phyloP scores from a whole-genome alignment of 441 rosid genomes.

The Brassica balearica region DNA sequence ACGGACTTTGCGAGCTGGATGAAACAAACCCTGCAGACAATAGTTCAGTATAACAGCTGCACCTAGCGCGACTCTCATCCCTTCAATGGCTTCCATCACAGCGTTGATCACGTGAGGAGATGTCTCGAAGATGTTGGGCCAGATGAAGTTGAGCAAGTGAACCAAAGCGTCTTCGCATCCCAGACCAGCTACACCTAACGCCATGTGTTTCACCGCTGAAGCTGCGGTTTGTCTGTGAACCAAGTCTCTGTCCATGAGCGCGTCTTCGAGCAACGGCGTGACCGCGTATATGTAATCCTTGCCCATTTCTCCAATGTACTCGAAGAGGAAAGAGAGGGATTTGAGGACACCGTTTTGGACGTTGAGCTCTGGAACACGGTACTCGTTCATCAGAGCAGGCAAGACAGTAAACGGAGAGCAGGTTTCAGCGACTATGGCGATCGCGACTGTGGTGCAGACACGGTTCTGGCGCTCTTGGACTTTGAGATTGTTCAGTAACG shows the following conservation, averaged over 20 bases:
- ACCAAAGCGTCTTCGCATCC: conserved; percentile 97
- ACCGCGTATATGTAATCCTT: conserved; percentile 98
- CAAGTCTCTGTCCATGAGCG: conserved; percentile 95
- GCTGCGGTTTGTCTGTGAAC: conserved; percentile 99
- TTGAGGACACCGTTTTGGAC: conserved; percentile 98
- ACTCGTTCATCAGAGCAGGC: conserved; percentile 97
- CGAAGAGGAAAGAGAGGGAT: conserved; percentile 93
- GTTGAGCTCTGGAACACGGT: conserved; percentile 95
- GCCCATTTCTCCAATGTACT: conserved; percentile 99
- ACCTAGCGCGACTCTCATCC: conserved; percentile 95
- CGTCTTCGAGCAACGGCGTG: conserved; percentile 95
- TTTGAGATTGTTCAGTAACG: conserved; percentile 93
- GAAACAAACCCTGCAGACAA: conserved; percentile 97
- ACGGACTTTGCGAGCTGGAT: conserved; percentile 96
- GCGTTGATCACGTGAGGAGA: conserved; percentile 98
- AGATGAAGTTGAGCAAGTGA: conserved; percentile 88
- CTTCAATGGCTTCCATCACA: conserved; percentile 97
- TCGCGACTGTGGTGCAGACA: conserved; percentile 98
- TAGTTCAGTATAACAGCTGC: conserved; percentile 89
- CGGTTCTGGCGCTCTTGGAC: conserved; percentile 99
- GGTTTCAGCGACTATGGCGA: conserved; percentile 96
- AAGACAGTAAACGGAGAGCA: conserved; percentile 98
- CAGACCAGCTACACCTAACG: conserved; percentile 94
- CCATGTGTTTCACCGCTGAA: conserved; percentile 99
- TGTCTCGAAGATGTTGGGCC: conserved; percentile 99